A percentile compares a stretch with the other conserved stretches of the same genome.
Conservation (phyloP, 257 asterid species). For the Lycium ferocissimum region DNA sequence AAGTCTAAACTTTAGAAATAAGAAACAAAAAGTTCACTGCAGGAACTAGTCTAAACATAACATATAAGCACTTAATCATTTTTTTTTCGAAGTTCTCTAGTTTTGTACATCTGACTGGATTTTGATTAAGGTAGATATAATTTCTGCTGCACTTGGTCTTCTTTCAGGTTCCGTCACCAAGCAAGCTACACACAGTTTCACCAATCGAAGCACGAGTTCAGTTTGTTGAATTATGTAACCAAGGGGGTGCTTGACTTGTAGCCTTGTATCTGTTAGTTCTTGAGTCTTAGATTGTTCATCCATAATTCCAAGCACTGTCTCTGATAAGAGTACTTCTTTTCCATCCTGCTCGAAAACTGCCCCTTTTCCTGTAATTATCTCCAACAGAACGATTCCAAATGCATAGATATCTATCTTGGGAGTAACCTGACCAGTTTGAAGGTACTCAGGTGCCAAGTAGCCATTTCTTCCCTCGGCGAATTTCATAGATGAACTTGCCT, state of each 20-base stretch:
- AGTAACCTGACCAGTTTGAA: conserved; percentile 44
- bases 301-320: conserved; percentile 36
- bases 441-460: conserved; percentile 69
- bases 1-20: no score
- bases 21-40: neutral
- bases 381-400: conserved; percentile 66
- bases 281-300: conserved; percentile 37
- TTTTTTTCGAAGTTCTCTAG: conserved; percentile 37
- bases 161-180: conserved; percentile 51
- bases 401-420: conserved; percentile 70
- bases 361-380: conserved; percentile 65
- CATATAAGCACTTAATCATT: conserved; percentile 22
- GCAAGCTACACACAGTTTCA: conserved; percentile 56
- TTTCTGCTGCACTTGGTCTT: conserved; percentile 59
- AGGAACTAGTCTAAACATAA: neutral
- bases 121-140: conserved; percentile 54
- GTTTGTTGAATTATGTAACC: conserved; percentile 62
- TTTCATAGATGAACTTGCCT: conserved; percentile 36
- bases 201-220: conserved; percentile 54
- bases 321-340: conserved; percentile 49
- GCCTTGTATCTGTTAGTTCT: conserved; percentile 56
- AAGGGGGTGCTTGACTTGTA: conserved; percentile 62
- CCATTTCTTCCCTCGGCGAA: conserved; percentile 51
- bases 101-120: conserved; percentile 59
- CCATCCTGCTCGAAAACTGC: conserved; percentile 48